These are phyloP conservation scores for Zoysia pacifica DNA, from an alignment of 176 grass and related monocot genomes.

Conservation along the genomic window DNA sequence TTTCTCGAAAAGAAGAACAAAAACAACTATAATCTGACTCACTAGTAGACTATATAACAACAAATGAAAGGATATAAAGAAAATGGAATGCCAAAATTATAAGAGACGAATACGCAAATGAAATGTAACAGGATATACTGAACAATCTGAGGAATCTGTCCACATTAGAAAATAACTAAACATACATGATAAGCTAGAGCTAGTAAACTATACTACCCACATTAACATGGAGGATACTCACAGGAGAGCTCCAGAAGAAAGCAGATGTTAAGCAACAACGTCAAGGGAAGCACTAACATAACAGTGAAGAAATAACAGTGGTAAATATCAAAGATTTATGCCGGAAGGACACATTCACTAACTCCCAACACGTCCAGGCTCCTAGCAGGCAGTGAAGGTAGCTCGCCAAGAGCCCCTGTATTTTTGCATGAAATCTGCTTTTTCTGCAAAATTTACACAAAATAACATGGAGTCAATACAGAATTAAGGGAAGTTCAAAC, in stretches of 20 bases:
- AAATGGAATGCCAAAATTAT: background rate
- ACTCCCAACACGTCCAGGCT: conserved; percentile 30
- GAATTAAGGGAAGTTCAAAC: background rate
- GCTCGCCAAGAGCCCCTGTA: conserved; percentile 38
- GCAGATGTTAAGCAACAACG: conserved; percentile 14
- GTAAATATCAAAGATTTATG: conserved; percentile 23
- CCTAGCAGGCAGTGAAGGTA: conserved; percentile 41
- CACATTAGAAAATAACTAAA: conserved; percentile 19
- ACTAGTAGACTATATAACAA: background rate
- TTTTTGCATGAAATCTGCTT: conserved; percentile 38
- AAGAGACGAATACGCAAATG: background rate
- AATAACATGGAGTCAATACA: background rate
- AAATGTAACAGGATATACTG: background rate
- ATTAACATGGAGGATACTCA: conserved; percentile 29
- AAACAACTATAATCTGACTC: background rate
- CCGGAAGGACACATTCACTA: conserved; percentile 32
- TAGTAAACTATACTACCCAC: conserved; percentile 25
- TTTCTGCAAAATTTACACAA: conserved; percentile 41
- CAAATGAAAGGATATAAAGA: background rate
- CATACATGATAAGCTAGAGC: conserved; percentile 27
- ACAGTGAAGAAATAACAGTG: conserved; percentile 10
- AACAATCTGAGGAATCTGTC: background rate
- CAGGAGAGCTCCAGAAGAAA: conserved; percentile 23
- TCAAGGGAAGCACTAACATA: conserved; percentile 25
- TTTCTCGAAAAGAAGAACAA: background rate